phyloP scores from a whole-genome alignment of 768 basidiomycete species.

The Podaxis sp. region DNA sequence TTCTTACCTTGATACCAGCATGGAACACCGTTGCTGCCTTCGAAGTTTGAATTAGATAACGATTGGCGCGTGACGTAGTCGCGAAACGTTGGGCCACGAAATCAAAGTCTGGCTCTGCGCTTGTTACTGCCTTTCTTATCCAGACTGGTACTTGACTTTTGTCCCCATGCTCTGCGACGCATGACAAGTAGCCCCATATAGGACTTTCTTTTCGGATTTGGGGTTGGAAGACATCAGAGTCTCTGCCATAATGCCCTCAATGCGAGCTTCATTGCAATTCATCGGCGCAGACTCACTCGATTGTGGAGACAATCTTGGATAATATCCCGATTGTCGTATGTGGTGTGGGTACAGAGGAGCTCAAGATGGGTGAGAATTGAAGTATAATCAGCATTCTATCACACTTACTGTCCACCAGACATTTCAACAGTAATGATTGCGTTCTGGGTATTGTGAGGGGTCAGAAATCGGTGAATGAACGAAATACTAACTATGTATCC shows the following conservation, averaged over 20 bases:
- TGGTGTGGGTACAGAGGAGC: slow-evolving; percentile 28
- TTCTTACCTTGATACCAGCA: slow-evolving; percentile 28
- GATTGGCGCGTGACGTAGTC: slow-evolving; percentile 21
- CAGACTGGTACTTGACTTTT: slow-evolving; percentile 22
- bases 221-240: slow-evolving; percentile 27
- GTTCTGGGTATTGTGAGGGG: slow-evolving; percentile 20
- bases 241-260: slow-evolving; percentile 17
- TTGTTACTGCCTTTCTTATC: slow-evolving; percentile 24
- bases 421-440: slow-evolving; percentile 28
- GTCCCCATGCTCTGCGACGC: slow-evolving; percentile 26
- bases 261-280: background rate
- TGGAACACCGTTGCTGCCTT: slow-evolving; percentile 30
- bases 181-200: slow-evolving; percentile 30
- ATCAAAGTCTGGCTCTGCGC: slow-evolving; percentile 23
- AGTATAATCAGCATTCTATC: background rate
- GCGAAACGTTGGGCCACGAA: slow-evolving; percentile 25
- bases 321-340: slow-evolving; percentile 32
- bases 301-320: slow-evolving; percentile 29
- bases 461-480: background rate
- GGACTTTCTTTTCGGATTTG: slow-evolving; percentile 24
- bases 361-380: slow-evolving; percentile 7
- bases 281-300: slow-evolving; percentile 22
- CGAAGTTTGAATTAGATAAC: slow-evolving; percentile 30
- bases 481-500: slow-evolving; percentile 25
- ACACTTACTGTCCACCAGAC: slow-evolving; percentile 31